Evolutionary conservation across 495 filamentous ascomycete genomes (phyloP).

Genomic region (Xylaria venustula): DNA sequence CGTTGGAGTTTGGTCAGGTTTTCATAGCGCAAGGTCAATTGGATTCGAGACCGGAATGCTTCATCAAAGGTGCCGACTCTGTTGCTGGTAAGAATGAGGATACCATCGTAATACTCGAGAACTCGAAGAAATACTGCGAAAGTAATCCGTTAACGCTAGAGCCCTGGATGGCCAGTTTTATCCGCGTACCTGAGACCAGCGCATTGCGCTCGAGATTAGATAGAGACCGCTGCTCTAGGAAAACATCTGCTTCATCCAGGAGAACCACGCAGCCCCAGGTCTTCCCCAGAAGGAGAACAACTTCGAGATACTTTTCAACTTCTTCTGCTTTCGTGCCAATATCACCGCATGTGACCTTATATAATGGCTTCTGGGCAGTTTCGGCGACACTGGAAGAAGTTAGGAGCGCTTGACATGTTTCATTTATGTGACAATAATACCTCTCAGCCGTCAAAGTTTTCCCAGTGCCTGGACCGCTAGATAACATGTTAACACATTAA

Average conservation of each 20-base stretch:
- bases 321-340: conserved; percentile 37
- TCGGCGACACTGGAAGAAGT: conserved; percentile 34
- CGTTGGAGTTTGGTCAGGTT: conserved; percentile 28
- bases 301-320: conserved; percentile 42
- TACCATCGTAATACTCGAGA: conserved; percentile 53
- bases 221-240: conserved; percentile 41
- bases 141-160: not conserved
- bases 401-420: not conserved
- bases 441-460: conserved; percentile 52
- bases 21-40: conserved; percentile 41
- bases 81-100: conserved; percentile 35
- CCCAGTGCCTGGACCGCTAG: conserved; percentile 45
- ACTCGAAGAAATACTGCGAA: conserved; percentile 43
- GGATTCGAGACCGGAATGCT: conserved; percentile 40
- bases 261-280: conserved; percentile 31
- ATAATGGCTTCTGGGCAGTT: conserved; percentile 38
- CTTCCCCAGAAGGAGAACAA: conserved; percentile 38
- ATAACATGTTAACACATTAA: not conserved
- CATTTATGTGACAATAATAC: not conserved
- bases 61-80: conserved; percentile 28
- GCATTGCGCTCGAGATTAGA: conserved; percentile 47
- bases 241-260: conserved; percentile 25
- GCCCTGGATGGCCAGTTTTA: not conserved
- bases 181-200: conserved; percentile 39
- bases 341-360: conserved; percentile 45